Evolutionary conservation across 2,329 filamentous ascomycete species (phyloP), one percentile per base, ranked within the genome.

Genomic region (Dothideomycetidae sp.): DNA sequence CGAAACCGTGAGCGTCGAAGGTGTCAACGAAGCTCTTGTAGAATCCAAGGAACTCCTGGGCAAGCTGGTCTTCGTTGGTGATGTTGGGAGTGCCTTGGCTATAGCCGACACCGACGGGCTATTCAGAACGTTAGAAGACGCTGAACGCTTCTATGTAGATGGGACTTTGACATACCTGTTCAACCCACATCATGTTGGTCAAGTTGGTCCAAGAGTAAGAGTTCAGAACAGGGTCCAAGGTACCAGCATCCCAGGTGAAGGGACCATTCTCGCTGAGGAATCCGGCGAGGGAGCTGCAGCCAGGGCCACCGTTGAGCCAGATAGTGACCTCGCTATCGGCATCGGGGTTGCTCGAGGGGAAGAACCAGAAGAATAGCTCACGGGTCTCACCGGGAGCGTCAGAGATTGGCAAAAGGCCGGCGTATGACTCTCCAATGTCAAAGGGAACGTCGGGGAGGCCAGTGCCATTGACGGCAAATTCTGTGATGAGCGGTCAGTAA

Each of bases 131-230:
- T n/a, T n/a, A 65, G 34, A 63, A 66, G 10, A 69, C 53, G 59
- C 56, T 28, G 11, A 10, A 28, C 23, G 11, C 10, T 10, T 11
- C 11, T 28, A 10, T 10, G 23, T 11, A 28, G 23, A 11, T 28
- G 23, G 10, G 53, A 84, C n/a, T n/a, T n/a, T n/a, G n/a, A n/a
- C n/a, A n/a, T n/a, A n/a, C n/a, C n/a, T n/a, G 60, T 10, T 35
- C 37, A 5, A 81, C 66, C 71, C 76, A 90, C 32, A 90, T 61
- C 48, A 85, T 70, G 55, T 85, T 84, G 37, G 80, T 80, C 29
- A 88, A 57, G 36, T 78, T 78, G 42, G 72, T 53, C 60, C 61
- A 65, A 31, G 55, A 55, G 52, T 54, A 65, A 0, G 59, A 55
- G 42, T 65, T 65, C 42, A 57, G 53, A 2, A 63, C 56, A 1